Evolutionary conservation across 1,284 basidiomycete species (phyloP).

Genomic region (Kalmanozyma brasiliensis): DNA sequence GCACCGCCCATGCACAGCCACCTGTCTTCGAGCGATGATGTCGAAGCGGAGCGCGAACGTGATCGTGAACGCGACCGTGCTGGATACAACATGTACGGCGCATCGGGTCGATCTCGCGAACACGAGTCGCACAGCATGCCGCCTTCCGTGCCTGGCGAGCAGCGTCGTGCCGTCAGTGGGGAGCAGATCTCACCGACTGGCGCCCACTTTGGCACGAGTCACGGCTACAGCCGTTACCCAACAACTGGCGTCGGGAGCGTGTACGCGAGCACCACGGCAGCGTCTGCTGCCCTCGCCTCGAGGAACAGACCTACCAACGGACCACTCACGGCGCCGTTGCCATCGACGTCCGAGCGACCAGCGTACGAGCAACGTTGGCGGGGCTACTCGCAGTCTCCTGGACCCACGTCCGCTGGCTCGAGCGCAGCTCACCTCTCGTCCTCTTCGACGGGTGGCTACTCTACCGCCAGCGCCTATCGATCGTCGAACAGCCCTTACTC

Average conservation of each 20-base stretch:
- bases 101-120: constrained; percentile 21
- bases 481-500: constrained; percentile 41
- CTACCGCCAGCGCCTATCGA: constrained; percentile 36
- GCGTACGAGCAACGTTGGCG: constrained; percentile 42
- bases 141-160: constrained; percentile 21
- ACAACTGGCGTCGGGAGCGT: constrained; percentile 25
- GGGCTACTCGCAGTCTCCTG: constrained; percentile 38
- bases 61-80: constrained; percentile 23
- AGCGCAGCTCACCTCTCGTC: constrained; percentile 7
- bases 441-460: constrained; percentile 14
- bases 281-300: constrained; percentile 17
- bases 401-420: constrained; percentile 12
- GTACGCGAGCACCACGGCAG: constrained; percentile 22
- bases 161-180: constrained; percentile 16
- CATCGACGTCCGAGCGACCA: constrained; percentile 23
- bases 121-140: constrained; percentile 40
- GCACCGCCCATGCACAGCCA: constrained; percentile 23
- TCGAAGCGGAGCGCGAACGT: constrained; percentile 14
- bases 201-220: constrained; percentile 21
- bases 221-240: constrained; percentile 32
- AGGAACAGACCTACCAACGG: constrained; percentile 19
- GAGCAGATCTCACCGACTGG: constrained; percentile 34
- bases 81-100: constrained; percentile 23
- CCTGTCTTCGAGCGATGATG: constrained; percentile 16
- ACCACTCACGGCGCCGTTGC: constrained; percentile 29